These are phyloP conservation scores for Cladosporium sphaerospermum DNA, from an alignment of 2,329 filamentous ascomycete genomes.

Conservation along the genomic window DNA sequence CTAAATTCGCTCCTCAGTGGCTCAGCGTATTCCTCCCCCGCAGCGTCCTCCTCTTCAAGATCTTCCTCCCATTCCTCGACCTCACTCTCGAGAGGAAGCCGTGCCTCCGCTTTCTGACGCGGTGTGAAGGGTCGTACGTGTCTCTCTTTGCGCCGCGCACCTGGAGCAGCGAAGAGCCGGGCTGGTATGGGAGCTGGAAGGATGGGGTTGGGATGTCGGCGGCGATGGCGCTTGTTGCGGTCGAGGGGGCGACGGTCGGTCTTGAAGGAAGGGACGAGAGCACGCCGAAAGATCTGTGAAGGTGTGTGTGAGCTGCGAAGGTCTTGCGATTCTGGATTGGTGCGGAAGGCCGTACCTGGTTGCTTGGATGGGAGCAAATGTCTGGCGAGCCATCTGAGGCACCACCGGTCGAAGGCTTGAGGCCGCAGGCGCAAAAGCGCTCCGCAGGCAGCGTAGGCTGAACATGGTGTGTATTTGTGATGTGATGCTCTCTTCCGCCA, in stretches of 20 bases:
- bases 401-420: neutral
- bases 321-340: neutral
- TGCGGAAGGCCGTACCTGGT: neutral
- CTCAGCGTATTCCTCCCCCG: slow-evolving; percentile 50
- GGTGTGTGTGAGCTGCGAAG: neutral
- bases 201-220: slow-evolving; percentile 14
- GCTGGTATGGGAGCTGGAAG: slow-evolving; percentile 13
- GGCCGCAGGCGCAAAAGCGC: slow-evolving; percentile 8
- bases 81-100: slow-evolving; percentile 52
- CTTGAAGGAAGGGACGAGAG: slow-evolving; percentile 17
- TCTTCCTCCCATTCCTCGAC: slow-evolving; percentile 48
- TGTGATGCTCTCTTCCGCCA: neutral
- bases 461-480: slow-evolving; percentile 14
- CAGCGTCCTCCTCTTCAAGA: slow-evolving; percentile 47
- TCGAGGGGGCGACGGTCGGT: slow-evolving; percentile 12
- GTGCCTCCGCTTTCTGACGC: slow-evolving; percentile 56
- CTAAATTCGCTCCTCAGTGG: slow-evolving; percentile 33
- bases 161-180: slow-evolving; percentile 33
- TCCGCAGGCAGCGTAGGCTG: slow-evolving; percentile 16
- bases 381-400: slow-evolving; percentile 9
- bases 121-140: slow-evolving; percentile 54
- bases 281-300: slow-evolving; percentile 18
- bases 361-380: neutral
- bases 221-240: slow-evolving; percentile 7
- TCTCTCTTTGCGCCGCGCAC: slow-evolving; percentile 44